These are phyloP conservation scores for Tephrocybe sp. DNA, from an alignment of 768 basidiomycete genomes.

Conservation along the genomic window DNA sequence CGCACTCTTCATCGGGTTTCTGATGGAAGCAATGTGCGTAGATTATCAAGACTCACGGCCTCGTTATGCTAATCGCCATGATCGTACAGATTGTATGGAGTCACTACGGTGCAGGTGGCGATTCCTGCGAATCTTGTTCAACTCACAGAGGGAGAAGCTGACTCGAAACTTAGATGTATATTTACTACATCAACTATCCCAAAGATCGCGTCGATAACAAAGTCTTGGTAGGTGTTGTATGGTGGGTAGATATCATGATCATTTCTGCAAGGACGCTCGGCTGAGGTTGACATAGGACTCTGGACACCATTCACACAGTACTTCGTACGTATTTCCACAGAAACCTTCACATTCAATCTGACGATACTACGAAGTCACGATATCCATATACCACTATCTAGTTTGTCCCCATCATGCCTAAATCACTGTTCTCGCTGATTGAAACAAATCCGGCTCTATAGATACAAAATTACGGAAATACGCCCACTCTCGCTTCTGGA, in stretches of 20 bases:
- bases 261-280: not conserved
- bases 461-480: conserved; percentile 1
- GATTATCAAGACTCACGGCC: too few relatives aligned
- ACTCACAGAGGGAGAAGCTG: not conserved
- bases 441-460: not conserved
- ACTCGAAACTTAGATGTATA: not conserved
- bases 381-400: conserved; percentile 1
- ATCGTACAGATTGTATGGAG: not conserved
- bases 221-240: not conserved
- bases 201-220: not conserved
- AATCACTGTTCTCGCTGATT: not conserved
- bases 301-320: conserved; percentile 2
- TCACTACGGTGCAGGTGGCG: not conserved
- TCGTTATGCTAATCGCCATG: not conserved
- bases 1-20: conserved; percentile 1
- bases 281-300: not conserved
- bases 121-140: not conserved
- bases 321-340: not conserved
- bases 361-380: not conserved
- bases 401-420: too few relatives aligned
- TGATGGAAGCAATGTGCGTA: not conserved
- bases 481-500: not conserved
- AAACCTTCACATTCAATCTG: not conserved
- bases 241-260: not conserved
- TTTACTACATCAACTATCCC: not conserved